A percentile compares a stretch with the other conserved stretches of the same genome.
phyloP scores from a whole-genome alignment of 352 stramenopile genomes.

The Phytophthora colocasiae region DNA sequence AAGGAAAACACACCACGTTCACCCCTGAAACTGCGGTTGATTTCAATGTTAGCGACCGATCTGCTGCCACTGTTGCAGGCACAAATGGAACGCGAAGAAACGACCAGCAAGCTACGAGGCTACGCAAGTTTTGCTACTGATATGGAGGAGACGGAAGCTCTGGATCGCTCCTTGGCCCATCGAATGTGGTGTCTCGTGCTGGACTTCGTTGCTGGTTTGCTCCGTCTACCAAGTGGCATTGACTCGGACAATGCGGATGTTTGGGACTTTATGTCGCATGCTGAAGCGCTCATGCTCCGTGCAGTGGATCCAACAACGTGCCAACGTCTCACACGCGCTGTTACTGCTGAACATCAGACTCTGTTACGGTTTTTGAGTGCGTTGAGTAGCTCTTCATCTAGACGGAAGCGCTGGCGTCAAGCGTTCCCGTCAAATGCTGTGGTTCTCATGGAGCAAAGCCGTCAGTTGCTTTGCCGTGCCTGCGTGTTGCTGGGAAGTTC shows the following conservation, averaged over 20 bases:
- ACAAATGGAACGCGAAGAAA: constrained; percentile 52
- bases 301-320: constrained; percentile 39
- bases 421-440: constrained; percentile 58
- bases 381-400: constrained; percentile 37
- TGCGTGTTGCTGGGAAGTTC: constrained; percentile 68
- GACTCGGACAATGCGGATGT: constrained; percentile 32
- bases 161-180: constrained; percentile 53
- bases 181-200: constrained; percentile 70
- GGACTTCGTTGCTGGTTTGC: constrained; percentile 48
- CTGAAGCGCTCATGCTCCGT: constrained; percentile 51
- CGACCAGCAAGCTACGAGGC: constrained; percentile 35
- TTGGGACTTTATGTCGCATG: constrained; percentile 67
- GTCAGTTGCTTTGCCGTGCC: constrained; percentile 53
- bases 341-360: constrained; percentile 56
- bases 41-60: constrained; percentile 60
- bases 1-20: constrained; percentile 9
- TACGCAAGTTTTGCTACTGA: constrained; percentile 37
- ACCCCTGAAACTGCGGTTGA: constrained; percentile 36
- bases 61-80: constrained; percentile 52
- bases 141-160: constrained; percentile 9
- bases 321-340: constrained; percentile 48
- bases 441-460: constrained; percentile 74
- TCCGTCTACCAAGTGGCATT: constrained; percentile 34
- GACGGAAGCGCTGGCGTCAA: constrained; percentile 62
- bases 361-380: constrained; percentile 54